phyloP scores from a whole-genome alignment of 495 filamentous ascomycete species.

The Penicillium subrubescens region DNA sequence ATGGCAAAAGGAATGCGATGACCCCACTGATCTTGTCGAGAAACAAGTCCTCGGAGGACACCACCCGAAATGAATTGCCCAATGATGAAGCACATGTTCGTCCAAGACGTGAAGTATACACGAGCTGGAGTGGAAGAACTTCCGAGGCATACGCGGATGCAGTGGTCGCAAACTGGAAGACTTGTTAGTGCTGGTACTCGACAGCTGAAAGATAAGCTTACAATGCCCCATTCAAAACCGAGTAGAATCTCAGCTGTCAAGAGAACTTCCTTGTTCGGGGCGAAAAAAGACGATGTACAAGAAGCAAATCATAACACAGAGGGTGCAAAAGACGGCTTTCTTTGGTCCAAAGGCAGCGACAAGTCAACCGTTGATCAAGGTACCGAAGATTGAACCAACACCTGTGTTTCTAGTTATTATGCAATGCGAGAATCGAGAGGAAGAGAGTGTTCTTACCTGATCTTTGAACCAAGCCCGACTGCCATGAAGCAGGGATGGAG shows the following conservation, averaged over 20 bases:
- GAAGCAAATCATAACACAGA: background rate
- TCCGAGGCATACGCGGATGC: background rate
- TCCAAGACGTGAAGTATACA: background rate
- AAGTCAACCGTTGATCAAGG: background rate
- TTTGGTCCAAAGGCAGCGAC: background rate
- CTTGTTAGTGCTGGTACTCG: background rate
- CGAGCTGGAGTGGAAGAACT: background rate
- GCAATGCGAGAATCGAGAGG: background rate
- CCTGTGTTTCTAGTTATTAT: background rate
- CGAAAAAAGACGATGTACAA: background rate
- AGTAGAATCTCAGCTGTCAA: background rate
- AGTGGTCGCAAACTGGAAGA: background rate
- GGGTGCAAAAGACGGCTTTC: background rate
- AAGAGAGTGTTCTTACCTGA: background rate
- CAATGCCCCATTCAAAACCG: background rate
- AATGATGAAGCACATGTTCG: background rate
- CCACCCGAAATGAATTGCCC: background rate
- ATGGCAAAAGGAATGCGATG: constrained; percentile 1
- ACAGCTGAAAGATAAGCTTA: background rate
- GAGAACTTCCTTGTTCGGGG: background rate
- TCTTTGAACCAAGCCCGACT: background rate
- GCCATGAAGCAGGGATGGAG: background rate
- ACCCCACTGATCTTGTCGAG: background rate
- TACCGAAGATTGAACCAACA: background rate
- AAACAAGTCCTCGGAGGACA: background rate